Evolutionary conservation across 371 early-diverging fungal genomes (phyloP), one percentile per base, ranked within the genome.

Genomic region (Apophysomyces sp.): DNA sequence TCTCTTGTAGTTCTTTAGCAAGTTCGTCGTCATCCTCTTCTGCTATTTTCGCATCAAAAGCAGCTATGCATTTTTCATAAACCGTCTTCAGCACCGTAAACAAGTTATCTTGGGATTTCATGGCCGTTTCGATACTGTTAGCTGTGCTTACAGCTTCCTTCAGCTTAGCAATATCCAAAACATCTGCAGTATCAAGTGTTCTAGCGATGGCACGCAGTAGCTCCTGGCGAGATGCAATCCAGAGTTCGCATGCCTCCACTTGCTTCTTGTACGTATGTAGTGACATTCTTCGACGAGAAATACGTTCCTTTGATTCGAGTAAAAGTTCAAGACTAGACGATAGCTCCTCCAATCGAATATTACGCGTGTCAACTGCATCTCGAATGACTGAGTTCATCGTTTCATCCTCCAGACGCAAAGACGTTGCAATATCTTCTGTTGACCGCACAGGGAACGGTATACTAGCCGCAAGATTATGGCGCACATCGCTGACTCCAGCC

Each of bases 361-460:
- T 72, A 12, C 72, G 65, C 4, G 64, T 69, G 3, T 67, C 58
- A 8, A 81, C 58, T 2, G 73, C 71, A 21, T 77, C 77, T 26
- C 63, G 65, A 29, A 81, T 70, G 13, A 75, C 70, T 13, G 64
- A 32, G 41, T 81, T 78, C 26, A 63, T 69, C 1, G 73, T 72
- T 32, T 77, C 73, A 32, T 78, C 82, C 18, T 68, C 63, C 7
- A 73, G 40, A 41, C 27, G 39, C 9, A 41, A 28, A 27, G 39
- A 28, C 28, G 39, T 37, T 27, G 41, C n/a, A 18, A 34, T 34
- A 11, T 34, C 34, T 34, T 61, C 58, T 9, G 52, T 24, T 5
- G 63, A 30, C 13, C 76, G 75, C 0, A 63, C 57, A 37, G 82
- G 82, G 36, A 63, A 78, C 0, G 77, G 70, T 3, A 81, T 72